A percentile compares a stretch with the other conserved stretches of the same genome.
Conservation (phyloP, 306 rosid species). For the Vachellia pachyceras region DNA sequence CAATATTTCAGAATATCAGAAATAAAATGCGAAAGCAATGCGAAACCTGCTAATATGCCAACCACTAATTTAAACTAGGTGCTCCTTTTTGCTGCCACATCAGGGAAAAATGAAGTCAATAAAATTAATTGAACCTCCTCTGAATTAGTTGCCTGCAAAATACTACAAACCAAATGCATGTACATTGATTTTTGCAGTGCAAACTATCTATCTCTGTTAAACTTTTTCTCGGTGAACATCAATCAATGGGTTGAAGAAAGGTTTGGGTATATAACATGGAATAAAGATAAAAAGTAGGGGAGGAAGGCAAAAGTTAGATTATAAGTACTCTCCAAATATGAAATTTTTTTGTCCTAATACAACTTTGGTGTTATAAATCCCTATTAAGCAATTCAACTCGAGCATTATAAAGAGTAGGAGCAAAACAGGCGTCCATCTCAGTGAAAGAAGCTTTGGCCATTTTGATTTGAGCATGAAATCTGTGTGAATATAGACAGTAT, state of each 20-base stretch:
- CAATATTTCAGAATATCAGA: constrained; percentile 15
- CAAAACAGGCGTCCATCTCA: neutral
- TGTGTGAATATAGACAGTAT: too few relatives aligned
- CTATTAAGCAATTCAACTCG: neutral
- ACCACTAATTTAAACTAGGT: constrained; percentile 41
- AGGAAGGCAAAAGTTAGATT: neutral
- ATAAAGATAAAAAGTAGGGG: neutral
- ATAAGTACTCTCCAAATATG: neutral
- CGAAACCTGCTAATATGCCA: constrained; percentile 48
- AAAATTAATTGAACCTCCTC: constrained; percentile 17
- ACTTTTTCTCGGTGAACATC: neutral
- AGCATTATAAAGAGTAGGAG: neutral
- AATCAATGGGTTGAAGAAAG: neutral
- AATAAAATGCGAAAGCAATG: constrained; percentile 48
- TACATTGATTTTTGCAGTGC: neutral
- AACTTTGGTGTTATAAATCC: neutral
- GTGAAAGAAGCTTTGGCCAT: too few relatives aligned
- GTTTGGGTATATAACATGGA: neutral
- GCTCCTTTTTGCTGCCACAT: constrained; percentile 45
- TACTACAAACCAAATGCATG: neutral
- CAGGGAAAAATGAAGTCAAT: constrained; percentile 33
- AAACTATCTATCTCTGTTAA: neutral
- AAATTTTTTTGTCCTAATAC: neutral
- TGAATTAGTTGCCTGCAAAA: neutral
- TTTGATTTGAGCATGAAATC: too few relatives aligned